These are phyloP conservation scores for Fusarium equiseti DNA, from an alignment of 2,329 filamentous ascomycete genomes.

Conservation along the genomic window DNA sequence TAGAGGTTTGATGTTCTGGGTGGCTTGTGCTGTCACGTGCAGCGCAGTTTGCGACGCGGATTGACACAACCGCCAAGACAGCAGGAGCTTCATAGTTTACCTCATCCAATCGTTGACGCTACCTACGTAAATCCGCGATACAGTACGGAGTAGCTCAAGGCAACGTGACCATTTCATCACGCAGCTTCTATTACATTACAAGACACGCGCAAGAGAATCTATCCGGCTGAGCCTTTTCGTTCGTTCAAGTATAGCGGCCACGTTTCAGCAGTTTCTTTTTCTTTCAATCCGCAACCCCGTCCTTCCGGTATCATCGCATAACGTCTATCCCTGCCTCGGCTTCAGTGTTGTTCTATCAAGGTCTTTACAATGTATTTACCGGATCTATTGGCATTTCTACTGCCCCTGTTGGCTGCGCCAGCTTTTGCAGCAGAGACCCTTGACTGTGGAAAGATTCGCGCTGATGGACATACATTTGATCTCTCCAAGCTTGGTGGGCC, in stretches of 20 bases:
- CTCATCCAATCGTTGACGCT: conserved; percentile 41
- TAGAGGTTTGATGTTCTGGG: not conserved
- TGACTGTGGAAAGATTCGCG: conserved; percentile 71
- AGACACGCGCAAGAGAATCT: conserved; percentile 22
- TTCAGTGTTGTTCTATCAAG: conserved; percentile 10
- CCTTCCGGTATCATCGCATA: conserved; percentile 12
- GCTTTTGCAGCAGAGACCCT: conserved; percentile 62
- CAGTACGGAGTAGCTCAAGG: conserved; percentile 36
- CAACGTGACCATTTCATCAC: conserved; percentile 49
- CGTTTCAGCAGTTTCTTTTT: conserved; percentile 8
- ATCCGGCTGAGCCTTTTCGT: conserved; percentile 3
- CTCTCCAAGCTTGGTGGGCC: conserved; percentile 73
- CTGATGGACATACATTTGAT: conserved; percentile 72
- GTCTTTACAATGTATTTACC: conserved; percentile 56
- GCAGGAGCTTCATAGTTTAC: conserved; percentile 43
- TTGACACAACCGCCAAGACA: conserved; percentile 50
- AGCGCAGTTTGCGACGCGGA: conserved; percentile 36
- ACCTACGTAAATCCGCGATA: conserved; percentile 36
- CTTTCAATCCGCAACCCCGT: conserved; percentile 10
- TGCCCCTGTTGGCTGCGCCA: conserved; percentile 55
- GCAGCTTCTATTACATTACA: conserved; percentile 9
- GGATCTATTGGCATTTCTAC: conserved; percentile 53
- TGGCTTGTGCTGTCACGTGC: conserved; percentile 49
- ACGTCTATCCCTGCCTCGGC: conserved; percentile 8
- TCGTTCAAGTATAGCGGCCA: not conserved